A percentile compares a stretch with the other conserved stretches of the same genome.
phyloP scores from a whole-genome alignment of 148 eudicot species.

The Dianthus caryophyllus region DNA sequence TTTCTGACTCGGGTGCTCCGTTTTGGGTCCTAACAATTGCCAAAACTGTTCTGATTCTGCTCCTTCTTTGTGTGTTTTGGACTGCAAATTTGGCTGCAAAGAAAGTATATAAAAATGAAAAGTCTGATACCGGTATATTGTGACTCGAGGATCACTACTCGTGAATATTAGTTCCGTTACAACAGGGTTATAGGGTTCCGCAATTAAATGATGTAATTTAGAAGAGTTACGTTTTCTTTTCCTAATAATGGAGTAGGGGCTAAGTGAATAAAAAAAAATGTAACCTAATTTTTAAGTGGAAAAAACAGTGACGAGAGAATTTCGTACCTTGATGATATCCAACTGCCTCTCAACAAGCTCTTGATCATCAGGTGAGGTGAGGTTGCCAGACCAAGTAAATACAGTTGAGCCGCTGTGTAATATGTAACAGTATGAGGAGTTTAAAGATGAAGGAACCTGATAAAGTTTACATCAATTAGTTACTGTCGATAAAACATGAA shows the following conservation, averaged over 20 bases:
- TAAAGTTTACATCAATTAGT: constrained; percentile 12
- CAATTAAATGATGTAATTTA: background rate
- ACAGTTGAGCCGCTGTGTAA: constrained; percentile 70
- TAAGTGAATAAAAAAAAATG: too few relatives aligned
- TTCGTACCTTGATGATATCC: constrained; percentile 74
- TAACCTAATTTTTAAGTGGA: too few relatives aligned
- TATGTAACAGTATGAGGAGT: constrained; percentile 83
- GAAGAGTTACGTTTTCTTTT: too few relatives aligned
- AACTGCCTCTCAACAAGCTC: constrained; percentile 89
- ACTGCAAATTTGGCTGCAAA: constrained; percentile 83
- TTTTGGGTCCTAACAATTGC: constrained; percentile 79
- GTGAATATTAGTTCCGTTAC: too few relatives aligned
- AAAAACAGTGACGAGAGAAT: too few relatives aligned
- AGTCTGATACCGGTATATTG: too few relatives aligned
- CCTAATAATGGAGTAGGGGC: too few relatives aligned
- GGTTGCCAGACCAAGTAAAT: constrained; percentile 77
- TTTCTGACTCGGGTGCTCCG: constrained; percentile 79
- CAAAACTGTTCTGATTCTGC: constrained; percentile 80
- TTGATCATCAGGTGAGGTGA: constrained; percentile 60
- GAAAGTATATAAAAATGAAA: constrained; percentile 9
- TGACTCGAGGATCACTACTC: too few relatives aligned
- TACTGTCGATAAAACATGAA: background rate
- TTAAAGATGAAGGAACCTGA: constrained; percentile 86
- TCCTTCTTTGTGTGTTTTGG: constrained; percentile 83
- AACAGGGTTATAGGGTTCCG: too few relatives aligned